Percentiles rank a stretch among this genome's conserved stretches.
Conservation (phyloP, 2,329 filamentous ascomycete genomes). For the Trichophyton schoenleinii region DNA sequence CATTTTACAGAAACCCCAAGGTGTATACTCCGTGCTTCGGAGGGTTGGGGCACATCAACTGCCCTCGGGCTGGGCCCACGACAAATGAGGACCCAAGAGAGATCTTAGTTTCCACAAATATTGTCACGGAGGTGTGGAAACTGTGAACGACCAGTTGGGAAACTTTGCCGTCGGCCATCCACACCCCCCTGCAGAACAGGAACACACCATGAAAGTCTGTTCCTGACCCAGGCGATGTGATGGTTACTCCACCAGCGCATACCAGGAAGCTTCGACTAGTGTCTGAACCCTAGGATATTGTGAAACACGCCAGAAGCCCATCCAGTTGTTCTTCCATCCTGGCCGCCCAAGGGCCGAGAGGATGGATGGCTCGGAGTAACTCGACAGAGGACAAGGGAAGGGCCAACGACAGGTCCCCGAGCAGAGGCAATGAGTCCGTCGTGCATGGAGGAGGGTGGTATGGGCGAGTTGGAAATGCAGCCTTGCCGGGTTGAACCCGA, state of each 20-base stretch:
- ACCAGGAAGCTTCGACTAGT: constrained; percentile 1
- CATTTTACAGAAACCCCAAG: neutral
- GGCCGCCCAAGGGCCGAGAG: neutral
- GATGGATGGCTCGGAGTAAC: neutral
- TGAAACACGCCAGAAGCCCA: constrained; percentile 3
- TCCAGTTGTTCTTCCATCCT: neutral
- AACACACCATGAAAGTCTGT: neutral
- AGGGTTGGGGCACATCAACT: neutral
- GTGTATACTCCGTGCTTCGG: neutral
- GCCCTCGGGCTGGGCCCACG: neutral
- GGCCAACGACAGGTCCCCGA: neutral
- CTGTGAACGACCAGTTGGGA: neutral
- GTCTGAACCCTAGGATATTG: neutral
- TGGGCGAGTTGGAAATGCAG: neutral
- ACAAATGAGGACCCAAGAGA: neutral
- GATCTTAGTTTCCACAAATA: neutral
- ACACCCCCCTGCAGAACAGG: neutral
- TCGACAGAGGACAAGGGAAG: neutral
- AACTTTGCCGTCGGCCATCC: neutral
- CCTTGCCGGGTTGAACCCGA: neutral
- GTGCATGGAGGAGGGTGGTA: neutral
- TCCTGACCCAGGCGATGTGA: constrained; percentile 5
- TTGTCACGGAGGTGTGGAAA: neutral
- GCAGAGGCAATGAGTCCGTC: neutral
- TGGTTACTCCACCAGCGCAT: neutral